These are phyloP conservation scores for Vicia villosa DNA, from an alignment of 306 rosid species.

Conservation along the genomic window DNA sequence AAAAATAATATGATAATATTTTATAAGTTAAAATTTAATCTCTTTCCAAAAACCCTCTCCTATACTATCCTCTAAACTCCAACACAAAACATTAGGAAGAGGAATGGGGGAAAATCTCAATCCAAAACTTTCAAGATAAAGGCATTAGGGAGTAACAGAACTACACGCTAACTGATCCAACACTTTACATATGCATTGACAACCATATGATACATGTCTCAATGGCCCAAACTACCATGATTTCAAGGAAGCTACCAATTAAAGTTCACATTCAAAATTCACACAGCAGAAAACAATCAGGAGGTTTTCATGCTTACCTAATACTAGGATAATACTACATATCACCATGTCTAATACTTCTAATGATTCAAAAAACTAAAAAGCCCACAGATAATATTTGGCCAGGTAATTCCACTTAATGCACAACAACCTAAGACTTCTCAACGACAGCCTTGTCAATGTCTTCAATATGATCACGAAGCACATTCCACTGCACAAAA, in stretches of 20 bases:
- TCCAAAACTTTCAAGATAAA: not conserved
- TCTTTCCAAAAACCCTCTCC: no score
- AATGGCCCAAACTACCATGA: not conserved
- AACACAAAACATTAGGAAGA: no score
- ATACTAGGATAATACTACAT: slow-evolving; percentile 28
- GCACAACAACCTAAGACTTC: slow-evolving; percentile 36
- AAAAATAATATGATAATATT: no score
- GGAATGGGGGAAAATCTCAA: no score
- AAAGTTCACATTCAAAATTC: not conserved
- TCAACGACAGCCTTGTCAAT: slow-evolving; percentile 73
- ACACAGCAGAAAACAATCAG: not conserved
- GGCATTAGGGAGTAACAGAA: not conserved
- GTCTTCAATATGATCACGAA: slow-evolving; percentile 67
- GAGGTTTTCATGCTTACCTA: slow-evolving; percentile 17
- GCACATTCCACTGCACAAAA: slow-evolving; percentile 80
- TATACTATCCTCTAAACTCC: no score
- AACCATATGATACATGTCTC: not conserved
- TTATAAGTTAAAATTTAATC: no score
- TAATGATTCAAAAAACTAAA: slow-evolving; percentile 9
- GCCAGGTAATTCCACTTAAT: slow-evolving; percentile 24
- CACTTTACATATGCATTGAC: slow-evolving; percentile 32
- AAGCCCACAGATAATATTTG: slow-evolving; percentile 18
- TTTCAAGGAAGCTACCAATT: not conserved
- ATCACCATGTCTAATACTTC: slow-evolving; percentile 18
- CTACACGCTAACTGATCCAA: not conserved